Evolutionary conservation across 257 asterid species (phyloP).

Genomic region (Petunia secreta): DNA sequence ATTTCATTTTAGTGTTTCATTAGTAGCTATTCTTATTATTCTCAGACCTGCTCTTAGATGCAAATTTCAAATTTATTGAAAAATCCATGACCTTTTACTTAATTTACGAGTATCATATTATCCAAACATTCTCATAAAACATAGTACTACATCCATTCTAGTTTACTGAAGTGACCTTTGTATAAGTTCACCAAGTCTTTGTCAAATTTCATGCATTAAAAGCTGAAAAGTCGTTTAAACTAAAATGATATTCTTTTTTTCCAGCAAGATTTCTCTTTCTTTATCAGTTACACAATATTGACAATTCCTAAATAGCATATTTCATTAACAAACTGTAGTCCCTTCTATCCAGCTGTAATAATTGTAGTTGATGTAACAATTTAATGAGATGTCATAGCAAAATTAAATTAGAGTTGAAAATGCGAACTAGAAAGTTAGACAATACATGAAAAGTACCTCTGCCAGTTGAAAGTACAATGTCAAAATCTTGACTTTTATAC

Average conservation of each 20-base stretch:
- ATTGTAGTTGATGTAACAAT: too few relatives aligned
- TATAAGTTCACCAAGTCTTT: background rate
- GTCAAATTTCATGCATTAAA: background rate
- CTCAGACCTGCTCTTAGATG: too few relatives aligned
- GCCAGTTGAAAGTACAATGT: background rate
- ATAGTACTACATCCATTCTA: background rate
- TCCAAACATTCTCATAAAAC: background rate
- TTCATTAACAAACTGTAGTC: background rate
- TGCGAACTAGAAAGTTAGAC: background rate
- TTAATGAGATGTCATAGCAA: background rate
- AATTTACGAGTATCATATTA: too few relatives aligned
- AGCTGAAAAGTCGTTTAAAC: background rate
- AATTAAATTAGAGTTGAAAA: background rate
- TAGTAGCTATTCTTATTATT: too few relatives aligned
- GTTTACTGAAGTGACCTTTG: background rate
- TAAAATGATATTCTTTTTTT: too few relatives aligned
- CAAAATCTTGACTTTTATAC: background rate
- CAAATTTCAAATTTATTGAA: too few relatives aligned
- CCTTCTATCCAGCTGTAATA: background rate
- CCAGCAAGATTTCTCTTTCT: background rate
- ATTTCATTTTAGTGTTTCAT: too few relatives aligned
- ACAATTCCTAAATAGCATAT: background rate
- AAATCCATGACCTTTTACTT: too few relatives aligned
- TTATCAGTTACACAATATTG: background rate
- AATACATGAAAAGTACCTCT: background rate